phyloP scores from a whole-genome alignment of 768 basidiomycete genomes.

The Erythrobasidium yunnanense region DNA sequence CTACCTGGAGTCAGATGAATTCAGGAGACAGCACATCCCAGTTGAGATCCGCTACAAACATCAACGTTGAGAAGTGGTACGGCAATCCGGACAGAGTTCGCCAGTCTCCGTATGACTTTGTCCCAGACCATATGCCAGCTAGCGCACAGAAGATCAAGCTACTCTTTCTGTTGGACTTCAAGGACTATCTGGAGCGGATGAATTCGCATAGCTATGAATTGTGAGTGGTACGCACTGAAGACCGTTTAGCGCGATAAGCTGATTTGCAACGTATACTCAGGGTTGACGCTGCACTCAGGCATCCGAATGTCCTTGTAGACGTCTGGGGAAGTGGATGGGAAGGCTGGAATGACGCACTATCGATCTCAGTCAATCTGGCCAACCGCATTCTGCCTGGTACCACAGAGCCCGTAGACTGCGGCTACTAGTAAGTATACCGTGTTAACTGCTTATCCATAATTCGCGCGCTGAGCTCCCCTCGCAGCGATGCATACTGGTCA shows the following conservation, averaged over 20 bases:
- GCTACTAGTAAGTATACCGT: constrained; percentile 24
- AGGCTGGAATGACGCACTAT: background rate
- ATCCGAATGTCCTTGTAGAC: background rate
- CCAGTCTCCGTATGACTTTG: constrained; percentile 12
- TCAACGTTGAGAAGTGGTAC: constrained; percentile 9
- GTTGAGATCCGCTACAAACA: too few species aligned
- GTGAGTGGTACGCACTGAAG: background rate
- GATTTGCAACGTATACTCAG: background rate
- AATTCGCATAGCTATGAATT: constrained; percentile 17
- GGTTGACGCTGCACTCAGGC: constrained; percentile 8
- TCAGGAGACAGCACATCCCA: too few species aligned
- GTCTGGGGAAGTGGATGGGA: constrained; percentile 23
- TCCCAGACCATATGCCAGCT: background rate
- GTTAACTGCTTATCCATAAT: background rate
- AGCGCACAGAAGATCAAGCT: background rate
- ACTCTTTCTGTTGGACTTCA: constrained; percentile 17
- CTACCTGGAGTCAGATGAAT: too few species aligned
- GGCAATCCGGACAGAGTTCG: background rate
- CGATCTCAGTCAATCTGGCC: background rate
- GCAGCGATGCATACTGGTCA: constrained; percentile 20
- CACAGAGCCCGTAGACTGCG: constrained; percentile 1
- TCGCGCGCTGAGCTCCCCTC: background rate
- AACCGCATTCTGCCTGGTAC: background rate
- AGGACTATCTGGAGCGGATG: constrained; percentile 18
- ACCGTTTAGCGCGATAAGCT: background rate